Base-by-base conservation (phyloP, 148 eudicot genomes). In the Diospyros lotus region DNA sequence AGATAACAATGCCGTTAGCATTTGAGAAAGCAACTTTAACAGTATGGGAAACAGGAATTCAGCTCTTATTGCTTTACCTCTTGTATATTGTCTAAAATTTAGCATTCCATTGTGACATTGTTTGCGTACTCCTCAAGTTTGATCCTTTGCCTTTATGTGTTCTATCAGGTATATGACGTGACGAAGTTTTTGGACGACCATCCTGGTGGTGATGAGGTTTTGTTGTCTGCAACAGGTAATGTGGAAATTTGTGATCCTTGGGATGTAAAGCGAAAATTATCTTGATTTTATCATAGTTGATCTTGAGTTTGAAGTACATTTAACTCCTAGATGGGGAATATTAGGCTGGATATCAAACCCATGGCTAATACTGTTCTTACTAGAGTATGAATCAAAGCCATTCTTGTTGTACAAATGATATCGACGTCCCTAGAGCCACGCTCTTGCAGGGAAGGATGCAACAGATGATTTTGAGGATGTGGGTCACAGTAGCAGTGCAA, bases 201-300 rank as follows among this genome's bases (percentile, higher is more conserved):
- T 87, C 98, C 98, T 0, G 98, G 98, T 68, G 98, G 98, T 71
- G 94, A 93, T 74, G 96, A 93, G 42, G 93, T 93, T 83, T 73
- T 93, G 80, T 66, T 93, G 83, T 83, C 90, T 54, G 86, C 94
- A 52, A 91, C 96, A 76, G 98, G 98, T 89, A 85, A 72, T 69
- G 28, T 43, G 61, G 17, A 18, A 46, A 44, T 53, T 10, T 44
- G 1, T 54, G 56, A 56, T 42, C 14, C 46, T 56, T 55, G n/a
- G 11, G 4, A 54, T 28, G 54, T 39, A 6, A 7, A 0, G 11
- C n/a, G 15, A 1, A 67, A 48, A 41, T 67, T 1, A 17, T 40
- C 6, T 50, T 9, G 14, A 9, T 6, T 67, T 8, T 67, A 48
- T 15, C 48, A 41, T 64, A 11, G 2, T 64, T 41, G 28, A 28